Evolutionary conservation across 768 basidiomycete genomes (phyloP), one percentile per base, ranked within the genome.

Genomic region (Auricularia cornea): DNA sequence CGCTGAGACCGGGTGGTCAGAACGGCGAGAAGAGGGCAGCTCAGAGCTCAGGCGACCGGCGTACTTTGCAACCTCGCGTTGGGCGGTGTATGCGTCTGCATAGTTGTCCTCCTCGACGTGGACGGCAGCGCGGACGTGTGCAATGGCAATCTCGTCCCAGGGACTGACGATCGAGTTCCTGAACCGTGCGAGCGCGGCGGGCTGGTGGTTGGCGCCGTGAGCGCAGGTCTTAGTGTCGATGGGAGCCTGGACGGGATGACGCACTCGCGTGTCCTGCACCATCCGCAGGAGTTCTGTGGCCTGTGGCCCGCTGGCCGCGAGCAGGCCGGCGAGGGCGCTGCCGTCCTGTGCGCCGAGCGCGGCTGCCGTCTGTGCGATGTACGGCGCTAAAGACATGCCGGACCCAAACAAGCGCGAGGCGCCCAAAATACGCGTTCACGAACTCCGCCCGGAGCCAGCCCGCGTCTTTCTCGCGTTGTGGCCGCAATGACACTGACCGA

Each of bases 91-190:
- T 33, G 91, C 92, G 48, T 90, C 89, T 29, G 74, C 79, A 26
- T 82, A 80, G 48, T 86, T 79, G 68, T 84, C 82, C 68, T 84
- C 87, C 44, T 85, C 86, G 41, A 87, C 81, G 72, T 89, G 83
- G 32, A 83, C 81, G 65, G 89, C 86, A 28, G 87, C 85, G 68
- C 92, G 75, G 20, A 92, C 84, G 72, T 93, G 93, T 70, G 90
- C 87, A 59, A 92, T 83, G 8, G 89, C 85, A 68, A 94, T 88
- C 60, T 93, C 92, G 65, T 92, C 90, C 90, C 92, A 94, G 5
- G 92, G 92, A 57, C 73, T 76, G 62, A 83, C 80, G 70, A 93
- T 83, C 62, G 80, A 81, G 11, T 84, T 88, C 68, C 85, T 80
- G 68, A 87, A 89, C 60, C 72, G 69, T 18, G 72, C 65, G 59